These are phyloP conservation scores for Suhomyces canberraensis DNA, from an alignment of 805 yeast genomes.

Conservation along the genomic window DNA sequence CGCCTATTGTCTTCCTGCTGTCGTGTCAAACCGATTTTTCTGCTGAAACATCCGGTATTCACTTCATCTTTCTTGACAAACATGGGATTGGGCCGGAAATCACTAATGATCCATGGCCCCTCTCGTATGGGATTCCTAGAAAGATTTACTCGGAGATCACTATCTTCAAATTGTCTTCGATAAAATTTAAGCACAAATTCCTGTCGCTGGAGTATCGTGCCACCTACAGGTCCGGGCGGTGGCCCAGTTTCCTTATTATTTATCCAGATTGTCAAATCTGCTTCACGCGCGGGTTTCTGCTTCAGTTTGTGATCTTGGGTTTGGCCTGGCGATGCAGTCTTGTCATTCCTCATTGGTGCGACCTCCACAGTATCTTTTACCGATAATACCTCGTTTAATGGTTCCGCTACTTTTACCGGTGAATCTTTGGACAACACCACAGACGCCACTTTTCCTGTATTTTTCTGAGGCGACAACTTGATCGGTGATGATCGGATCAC, in stretches of 20 bases:
- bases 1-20: slow-evolving; percentile 13
- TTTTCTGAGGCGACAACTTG: slow-evolving; percentile 11
- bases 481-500: slow-evolving; percentile 9
- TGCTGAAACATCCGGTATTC: slow-evolving; percentile 6
- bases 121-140: slow-evolving; percentile 35
- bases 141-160: slow-evolving; percentile 22
- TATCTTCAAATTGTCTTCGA: slow-evolving; percentile 18
- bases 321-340: no score
- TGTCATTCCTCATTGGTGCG: no score
- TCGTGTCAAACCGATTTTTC: slow-evolving; percentile 14
- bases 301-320: no score
- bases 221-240: not conserved
- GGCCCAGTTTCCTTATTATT: not conserved
- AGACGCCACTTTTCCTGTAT: no score
- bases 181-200: slow-evolving; percentile 27
- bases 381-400: no score
- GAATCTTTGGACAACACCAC: no score
- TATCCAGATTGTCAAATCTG: no score
- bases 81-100: slow-evolving; percentile 30
- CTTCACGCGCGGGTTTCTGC: no score
- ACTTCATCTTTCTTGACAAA: slow-evolving; percentile 13
- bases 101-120: slow-evolving; percentile 33
- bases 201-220: slow-evolving; percentile 32
- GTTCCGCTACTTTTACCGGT: no score
- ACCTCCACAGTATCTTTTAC: no score